A percentile compares a stretch with the other conserved stretches of the same genome.
Conservation (phyloP, 2,329 filamentous ascomycete species). For the Sporothrix sp. region DNA sequence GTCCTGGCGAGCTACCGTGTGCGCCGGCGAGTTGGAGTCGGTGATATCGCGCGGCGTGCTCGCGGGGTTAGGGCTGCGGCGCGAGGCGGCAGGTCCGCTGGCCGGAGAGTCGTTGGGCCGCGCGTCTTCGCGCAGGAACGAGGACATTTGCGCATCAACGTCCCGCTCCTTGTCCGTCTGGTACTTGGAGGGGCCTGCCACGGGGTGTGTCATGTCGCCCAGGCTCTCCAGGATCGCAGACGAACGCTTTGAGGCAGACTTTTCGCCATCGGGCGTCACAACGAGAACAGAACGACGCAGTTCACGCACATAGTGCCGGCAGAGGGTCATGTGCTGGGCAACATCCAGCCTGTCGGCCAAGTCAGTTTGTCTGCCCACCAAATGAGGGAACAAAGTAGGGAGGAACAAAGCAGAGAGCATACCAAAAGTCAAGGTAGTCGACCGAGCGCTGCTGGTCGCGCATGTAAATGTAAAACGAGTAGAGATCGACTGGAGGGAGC, state of each 20-base stretch:
- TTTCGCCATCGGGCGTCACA: constrained; percentile 83
- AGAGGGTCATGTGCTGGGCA: constrained; percentile 96
- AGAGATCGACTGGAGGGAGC: constrained; percentile 90
- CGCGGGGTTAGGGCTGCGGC: constrained; percentile 43
- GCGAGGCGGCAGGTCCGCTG: constrained; percentile 29
- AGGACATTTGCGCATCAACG: constrained; percentile 83
- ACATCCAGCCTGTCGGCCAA: constrained; percentile 81
- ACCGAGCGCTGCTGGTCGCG: constrained; percentile 95
- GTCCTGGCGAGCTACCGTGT: constrained; percentile 79
- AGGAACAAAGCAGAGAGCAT: constrained; percentile 23
- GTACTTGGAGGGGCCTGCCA: constrained; percentile 52
- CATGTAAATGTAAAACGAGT: constrained; percentile 99
- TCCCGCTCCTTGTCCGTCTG: constrained; percentile 62
- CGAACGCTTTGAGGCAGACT: constrained; percentile 67
- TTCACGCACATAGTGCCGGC: constrained; percentile 92
- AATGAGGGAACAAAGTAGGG: constrained; percentile 7
- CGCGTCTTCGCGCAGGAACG: constrained; percentile 66
- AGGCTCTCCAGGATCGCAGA: constrained; percentile 67
- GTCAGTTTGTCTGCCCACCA: constrained; percentile 14
- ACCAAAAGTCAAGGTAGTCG: constrained; percentile 98
- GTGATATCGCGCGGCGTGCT: constrained; percentile 52
- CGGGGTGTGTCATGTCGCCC: constrained; percentile 53
- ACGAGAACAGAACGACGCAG: constrained; percentile 86
- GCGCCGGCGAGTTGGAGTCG: constrained; percentile 72
- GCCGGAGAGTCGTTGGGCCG: constrained; percentile 46